Base-by-base conservation (phyloP, 2,329 filamentous ascomycete species). In the Basipetospora chlamydospora region DNA sequence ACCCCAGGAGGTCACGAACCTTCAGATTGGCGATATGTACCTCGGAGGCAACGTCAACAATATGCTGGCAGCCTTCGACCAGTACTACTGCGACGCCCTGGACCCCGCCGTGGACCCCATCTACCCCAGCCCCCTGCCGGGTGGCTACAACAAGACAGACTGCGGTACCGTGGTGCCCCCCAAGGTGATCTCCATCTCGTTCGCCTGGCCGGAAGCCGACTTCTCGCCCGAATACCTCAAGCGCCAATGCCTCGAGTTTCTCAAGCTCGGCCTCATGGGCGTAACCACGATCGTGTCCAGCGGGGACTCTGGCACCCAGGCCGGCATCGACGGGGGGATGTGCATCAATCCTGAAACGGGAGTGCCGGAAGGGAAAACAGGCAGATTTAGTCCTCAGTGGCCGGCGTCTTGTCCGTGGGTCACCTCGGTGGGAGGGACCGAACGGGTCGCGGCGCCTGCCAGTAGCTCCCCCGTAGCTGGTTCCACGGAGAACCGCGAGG, bases 341-440 rank as follows among this genome's bases (percentile, higher is more conserved):
- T 40, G 38, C 38, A 31, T 31, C 25, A 26, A 40, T 23, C 33
- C 38, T 12, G 9, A 26, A 12, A 37, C 11, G 0, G 28, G 33
- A 3, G 12, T 30, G 13, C 20, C 23, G 4, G 22, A 20, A 7
- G 53, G 3, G 49, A 49, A 2, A 47, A 45, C 9, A 41, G 51
- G 47, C 22, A 50, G 54, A 23, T 66, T 65, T 47, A 53, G 53
- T 12, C 59, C 62, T 23, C 22, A 52, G 11, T 66, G 62, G 44
- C 62, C 62, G n/a, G 56, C 56, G 1, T 51, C 51, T 21, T 67
- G 63, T 34, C 62, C 63, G 2, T 67, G 61, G 47, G 56, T 66
- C 3, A 64, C 61, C 3, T 49, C 54, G 2, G 58, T 65, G 5
- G 61, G 63, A 3, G 39, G 32, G 10, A 42, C 41, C 15, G 26